Evolutionary conservation across 2,329 filamentous ascomycete species (phyloP), one percentile per base, ranked within the genome.

Genomic region (Cercospora janseana): DNA sequence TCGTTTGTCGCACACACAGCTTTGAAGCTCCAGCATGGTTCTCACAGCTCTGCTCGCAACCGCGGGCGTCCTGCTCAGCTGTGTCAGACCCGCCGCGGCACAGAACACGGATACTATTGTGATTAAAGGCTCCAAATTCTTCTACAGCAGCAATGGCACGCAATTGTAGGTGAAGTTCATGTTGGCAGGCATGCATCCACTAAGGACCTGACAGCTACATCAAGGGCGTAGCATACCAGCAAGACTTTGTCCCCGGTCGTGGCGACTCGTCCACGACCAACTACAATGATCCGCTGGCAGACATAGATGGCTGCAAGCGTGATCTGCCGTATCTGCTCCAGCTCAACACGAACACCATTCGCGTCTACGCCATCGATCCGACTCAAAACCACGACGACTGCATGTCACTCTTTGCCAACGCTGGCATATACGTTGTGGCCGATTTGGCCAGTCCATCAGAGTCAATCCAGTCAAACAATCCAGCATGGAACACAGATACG

Each of bases 371-470:
- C 63, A 82, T 97, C 62, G 81, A 97, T 74, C 87, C 91, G 20
- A 81, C 78, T 7, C 71, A 78, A 60, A 78, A 94, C 73, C 92
- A 98, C 75, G 76, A 79, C 43, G 78, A 77, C 46, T 97, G 93
- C 76, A 96, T 98, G 90, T 75, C 79, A 60, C 70, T 89, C 59
- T 80, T 98, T 38, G 79, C 86, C 50, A 82, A 87, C 53, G 87
- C 86, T 52, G 92, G 90, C 65, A 97, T 98, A 76, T 98, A 97
- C 71, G 85, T 98, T 65, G 81, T 98, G 62, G 87, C 90, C 59
- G 93, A 98, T 76, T 76, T 98, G 60, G 86, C 85, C 16, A 83
- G 93, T 69, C 93, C 93, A 23, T 37, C 37, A 12, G 69, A 80
- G 52, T 96, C 93, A 44, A 95, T 98, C 77, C 85, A 90, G 76